Percentiles rank a stretch among this genome's conserved stretches.
These are phyloP conservation scores for Chaetomiaceae sp. DNA, from an alignment of 2,329 filamentous ascomycete genomes.

Conservation along the genomic window DNA sequence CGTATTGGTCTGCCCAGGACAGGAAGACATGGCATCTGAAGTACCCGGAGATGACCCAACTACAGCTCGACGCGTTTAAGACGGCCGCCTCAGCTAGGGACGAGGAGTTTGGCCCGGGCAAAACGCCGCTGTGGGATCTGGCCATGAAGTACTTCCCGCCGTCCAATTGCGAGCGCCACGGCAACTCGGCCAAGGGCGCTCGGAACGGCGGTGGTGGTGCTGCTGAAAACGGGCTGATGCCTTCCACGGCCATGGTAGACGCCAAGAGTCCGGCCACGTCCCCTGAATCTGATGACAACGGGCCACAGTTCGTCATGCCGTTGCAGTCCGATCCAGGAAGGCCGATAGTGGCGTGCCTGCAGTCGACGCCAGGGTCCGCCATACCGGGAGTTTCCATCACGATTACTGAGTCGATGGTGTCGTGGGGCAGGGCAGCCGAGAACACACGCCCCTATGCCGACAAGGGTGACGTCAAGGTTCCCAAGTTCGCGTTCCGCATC, in stretches of 20 bases:
- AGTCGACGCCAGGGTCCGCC: conserved; percentile 61
- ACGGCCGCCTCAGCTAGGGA: conserved; percentile 45
- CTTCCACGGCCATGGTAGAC: conserved; percentile 16
- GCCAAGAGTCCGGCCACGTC: conserved; percentile 21
- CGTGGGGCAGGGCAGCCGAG: conserved; percentile 68
- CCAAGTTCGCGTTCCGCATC: conserved; percentile 76
- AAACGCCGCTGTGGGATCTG: conserved; percentile 49
- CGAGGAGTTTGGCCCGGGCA: conserved; percentile 51
- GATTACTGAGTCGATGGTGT: conserved; percentile 62
- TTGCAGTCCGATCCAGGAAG: conserved; percentile 33
- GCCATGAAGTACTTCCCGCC: conserved; percentile 57
- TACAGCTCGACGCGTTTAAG: conserved; percentile 53
- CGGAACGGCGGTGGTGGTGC: not conserved
- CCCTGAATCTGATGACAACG: conserved; percentile 35
- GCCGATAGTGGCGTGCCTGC: conserved; percentile 58
- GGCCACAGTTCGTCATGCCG: conserved; percentile 35
- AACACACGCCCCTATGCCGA: conserved; percentile 66
- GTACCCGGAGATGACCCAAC: conserved; percentile 60
- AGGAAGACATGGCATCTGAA: conserved; percentile 54
- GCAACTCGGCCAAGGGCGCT: not conserved
- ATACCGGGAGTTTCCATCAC: conserved; percentile 58
- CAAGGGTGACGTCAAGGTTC: conserved; percentile 63
- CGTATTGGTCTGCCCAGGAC: conserved; percentile 54
- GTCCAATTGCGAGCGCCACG: conserved; percentile 23
- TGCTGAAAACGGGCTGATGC: not conserved